Conservation (phyloP, 768 basidiomycete species). For the Fibroporia radiculosa region DNA sequence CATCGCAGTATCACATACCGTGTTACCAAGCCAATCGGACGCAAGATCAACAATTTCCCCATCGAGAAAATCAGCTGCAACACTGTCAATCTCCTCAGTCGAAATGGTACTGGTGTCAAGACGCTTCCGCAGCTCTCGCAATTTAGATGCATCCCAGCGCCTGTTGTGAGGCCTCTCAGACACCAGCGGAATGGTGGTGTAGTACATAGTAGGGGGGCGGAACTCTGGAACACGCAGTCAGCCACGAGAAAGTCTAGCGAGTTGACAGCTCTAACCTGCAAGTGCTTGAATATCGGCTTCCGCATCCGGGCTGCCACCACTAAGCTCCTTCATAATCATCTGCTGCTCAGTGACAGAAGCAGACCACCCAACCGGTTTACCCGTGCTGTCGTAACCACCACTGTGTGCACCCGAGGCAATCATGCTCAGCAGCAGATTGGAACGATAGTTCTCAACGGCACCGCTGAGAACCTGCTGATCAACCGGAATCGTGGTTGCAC, state of each 20-base stretch:
- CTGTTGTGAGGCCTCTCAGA: constrained; percentile 80
- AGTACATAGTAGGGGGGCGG: constrained; percentile 91
- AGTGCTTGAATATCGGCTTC: constrained; percentile 82
- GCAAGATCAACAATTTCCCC: constrained; percentile 93
- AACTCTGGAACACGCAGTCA: constrained; percentile 48
- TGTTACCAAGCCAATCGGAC: constrained; percentile 98
- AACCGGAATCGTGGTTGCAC: constrained; percentile 85
- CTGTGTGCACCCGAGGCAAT: constrained; percentile 69
- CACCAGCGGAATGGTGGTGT: constrained; percentile 88
- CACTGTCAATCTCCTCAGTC: constrained; percentile 82
- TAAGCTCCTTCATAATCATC: constrained; percentile 93
- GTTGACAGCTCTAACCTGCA: constrained; percentile 51
- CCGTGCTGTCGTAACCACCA: constrained; percentile 45
- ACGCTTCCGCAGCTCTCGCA: constrained; percentile 91
- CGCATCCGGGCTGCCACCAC: constrained; percentile 65
- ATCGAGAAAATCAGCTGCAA: constrained; percentile 86
- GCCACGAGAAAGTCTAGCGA: background rate
- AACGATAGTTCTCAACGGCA: constrained; percentile 90
- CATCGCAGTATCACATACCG: constrained; percentile 37
- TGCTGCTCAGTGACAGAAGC: constrained; percentile 88
- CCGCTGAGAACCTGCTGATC: constrained; percentile 92
- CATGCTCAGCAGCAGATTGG: constrained; percentile 85
- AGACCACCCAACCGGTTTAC: constrained; percentile 59
- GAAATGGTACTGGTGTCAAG: constrained; percentile 86
- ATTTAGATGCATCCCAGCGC: constrained; percentile 88